Evolutionary conservation across 768 basidiomycete species (phyloP), one percentile per base, ranked within the genome.

Genomic region (Amanita rimosa): DNA sequence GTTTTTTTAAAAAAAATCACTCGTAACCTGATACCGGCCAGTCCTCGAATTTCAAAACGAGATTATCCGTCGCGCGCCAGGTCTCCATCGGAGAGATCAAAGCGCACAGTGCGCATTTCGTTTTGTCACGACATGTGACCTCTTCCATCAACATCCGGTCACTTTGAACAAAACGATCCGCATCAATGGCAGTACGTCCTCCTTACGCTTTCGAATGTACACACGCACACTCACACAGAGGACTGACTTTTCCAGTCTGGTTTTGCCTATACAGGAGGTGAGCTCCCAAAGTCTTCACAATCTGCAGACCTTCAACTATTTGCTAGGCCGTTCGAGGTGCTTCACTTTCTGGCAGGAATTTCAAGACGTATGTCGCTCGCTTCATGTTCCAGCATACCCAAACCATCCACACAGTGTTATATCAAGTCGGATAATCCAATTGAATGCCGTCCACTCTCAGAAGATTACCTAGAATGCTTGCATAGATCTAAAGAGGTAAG

Each of bases 261-360:
- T 57, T 73, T 69, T 56, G 63, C 69, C 48, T 74, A 65, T 61
- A 61, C 55, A 40, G 72, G 72, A 64, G 71, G 73, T 72, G 22
- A 42, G 38, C 21, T 13, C 4, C 6, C 24, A 9, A 5, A 9
- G 4, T 50, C 29, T 63, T 48, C 29, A 21, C n/a, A n/a, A 31
- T n/a, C 39, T 6, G 10, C 16, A 11, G 6, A 29, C 21, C 19
- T 34, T 44, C 35, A 13, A 46, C 24, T 40, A 40, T 47, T 33
- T 50, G 13, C 29, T 47, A 92, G 90, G 89, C 57, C 80, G 79
- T 54, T 79, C 87, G 53, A 76, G 88, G 58, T 96, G 93, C 67
- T 93, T 93, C 64, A 72, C 79, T 10, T 89, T 84, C 68, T 95
- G 92, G 91, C 91, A 93, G 60, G 88, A 93, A 64, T 86, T 89